Base-by-base conservation (phyloP, 2,329 filamentous ascomycete species). In the Cytospora leucostoma region DNA sequence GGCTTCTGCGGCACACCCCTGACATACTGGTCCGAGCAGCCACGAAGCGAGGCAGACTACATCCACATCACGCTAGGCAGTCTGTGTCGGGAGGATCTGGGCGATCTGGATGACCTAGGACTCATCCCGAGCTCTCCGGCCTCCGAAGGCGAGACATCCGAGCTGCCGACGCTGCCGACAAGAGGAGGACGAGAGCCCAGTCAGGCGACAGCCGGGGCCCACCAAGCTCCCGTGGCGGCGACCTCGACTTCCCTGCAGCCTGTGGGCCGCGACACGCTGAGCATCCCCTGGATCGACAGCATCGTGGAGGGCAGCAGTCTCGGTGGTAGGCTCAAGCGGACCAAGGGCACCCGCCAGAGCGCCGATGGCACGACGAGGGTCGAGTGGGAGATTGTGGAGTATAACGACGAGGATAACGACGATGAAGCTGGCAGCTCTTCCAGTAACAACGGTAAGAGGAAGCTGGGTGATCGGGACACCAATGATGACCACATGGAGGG, bases 1-100 rank as follows among this genome's bases (percentile, higher is more conserved):
- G 93, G 93, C 32, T 96, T 90, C 78, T 97, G 93, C 74, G 93
- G 93, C 59, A 96, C 93, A 0, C 90, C 91, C 13, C 79, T 97
- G 60, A 89, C 89, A 0, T 92, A 89, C 70, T 97, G 92, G 92
- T 89, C 87, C 54, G 93, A 96, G 74, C 76, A 85, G 32, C 89
- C 90, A 0, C 78, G 76, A 0, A 81, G 80, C 58, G 91, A 95
- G 73, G 88, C 89, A 13, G 87, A 93, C 8, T 94, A 85, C 72
- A 92, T 97, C 77, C 88, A 87, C 64, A 79, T 97, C 63, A 90
- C 92, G 0, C 79, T 97, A n/a, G 91, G 91, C 6, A 94, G 89
- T 69, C 79, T 97, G 59, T 73, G 85, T 44, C 82, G 84, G 7
- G 86, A 91, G 61, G 91, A 95, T 71, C 79, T 96, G 59, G 82